Evolutionary conservation across 495 filamentous ascomycete genomes (phyloP).

Genomic region (Recurvomyces mirabilis): DNA sequence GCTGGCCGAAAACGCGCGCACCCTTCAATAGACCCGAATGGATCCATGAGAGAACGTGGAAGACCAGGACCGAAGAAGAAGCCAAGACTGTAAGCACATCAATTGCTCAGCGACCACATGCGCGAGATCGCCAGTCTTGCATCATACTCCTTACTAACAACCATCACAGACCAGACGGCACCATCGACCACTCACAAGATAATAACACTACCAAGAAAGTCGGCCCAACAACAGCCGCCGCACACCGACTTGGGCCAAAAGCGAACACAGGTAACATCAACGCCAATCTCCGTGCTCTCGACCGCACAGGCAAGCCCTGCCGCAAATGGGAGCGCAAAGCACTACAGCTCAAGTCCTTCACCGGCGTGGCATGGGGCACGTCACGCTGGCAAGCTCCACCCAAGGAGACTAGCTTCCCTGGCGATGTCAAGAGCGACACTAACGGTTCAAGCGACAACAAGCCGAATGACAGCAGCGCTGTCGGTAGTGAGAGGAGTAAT

Average conservation of each 20-base stretch:
- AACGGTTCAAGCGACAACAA: conserved; percentile 66
- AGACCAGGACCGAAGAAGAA: conserved; percentile 96
- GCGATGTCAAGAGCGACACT: conserved; percentile 40
- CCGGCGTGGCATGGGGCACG: conserved; percentile 74
- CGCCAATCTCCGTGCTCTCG: conserved; percentile 83
- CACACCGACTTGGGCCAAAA: conserved; percentile 86
- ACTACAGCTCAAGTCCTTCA: conserved; percentile 83
- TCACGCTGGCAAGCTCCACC: conserved; percentile 73
- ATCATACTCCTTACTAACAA: conserved; percentile 7
- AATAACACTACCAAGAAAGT: not conserved
- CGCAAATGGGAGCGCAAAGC: conserved; percentile 79
- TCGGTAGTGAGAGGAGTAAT: conserved; percentile 64
- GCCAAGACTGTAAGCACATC: conserved; percentile 65
- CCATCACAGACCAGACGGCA: conserved; percentile 20
- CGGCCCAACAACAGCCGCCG: conserved; percentile 12
- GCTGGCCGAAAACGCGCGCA: conserved; percentile 51
- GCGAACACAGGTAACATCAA: conserved; percentile 98
- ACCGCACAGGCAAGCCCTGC: conserved; percentile 79
- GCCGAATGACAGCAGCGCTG: conserved; percentile 56
- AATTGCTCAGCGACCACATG: no score
- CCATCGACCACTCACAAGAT: conserved; percentile 19
- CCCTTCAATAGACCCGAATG: conserved; percentile 19
- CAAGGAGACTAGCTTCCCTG: conserved; percentile 25
- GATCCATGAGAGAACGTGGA: conserved; percentile 37
- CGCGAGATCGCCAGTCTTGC: not conserved